Evolutionary conservation across 2,329 filamentous ascomycete genomes (phyloP), one percentile per base, ranked within the genome.

Genomic region (Lizonia empirigonia): DNA sequence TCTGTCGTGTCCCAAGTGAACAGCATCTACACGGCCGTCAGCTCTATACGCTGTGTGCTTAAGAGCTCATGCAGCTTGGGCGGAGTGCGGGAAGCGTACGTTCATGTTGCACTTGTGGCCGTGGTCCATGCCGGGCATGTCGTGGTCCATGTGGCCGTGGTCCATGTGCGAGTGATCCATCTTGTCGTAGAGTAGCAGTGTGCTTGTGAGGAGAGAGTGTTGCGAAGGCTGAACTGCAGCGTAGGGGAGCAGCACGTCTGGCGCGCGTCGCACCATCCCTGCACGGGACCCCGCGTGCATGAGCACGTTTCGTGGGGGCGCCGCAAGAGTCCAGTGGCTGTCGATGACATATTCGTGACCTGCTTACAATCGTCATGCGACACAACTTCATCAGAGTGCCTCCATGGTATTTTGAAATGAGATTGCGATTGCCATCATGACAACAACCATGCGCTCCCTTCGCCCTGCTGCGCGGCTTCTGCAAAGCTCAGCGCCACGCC

Each of bases 1-100:
- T 97, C 89, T 49, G 82, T 84, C 2, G 92, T 93, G 73, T 91
- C 85, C 93, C 93, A 99, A 55, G 91, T 97, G 80, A 99, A 99
- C 62, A 97, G 85, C 93, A 97, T 97, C 91, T 96, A 40, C 26
- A 33, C n/a, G 12, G 16, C 34, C 16, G 37, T 55, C 16, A 53
- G 55, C 41, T 30, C 18, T 20, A 13, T 9, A 9, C 37, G 15
- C 10, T 37, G 16, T 37, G 16, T 15, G 12, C 29, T 15, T 8
- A 9, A 27, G 16, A 34, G 15, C 32, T 34, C 30, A 8, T 16
- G 16, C 16, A n/a, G 12, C 4, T 1, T n/a, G 12, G n/a, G 15
- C 24, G 19, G 40, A 27, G n/a, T 33, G 44, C 41, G 50, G 42
- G 29, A n/a, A 32, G 67, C 87, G 67, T 77, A 93, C 92, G 75